phyloP scores from a whole-genome alignment of 108 stramenopile species.

The Schizochytrium sp. region DNA sequence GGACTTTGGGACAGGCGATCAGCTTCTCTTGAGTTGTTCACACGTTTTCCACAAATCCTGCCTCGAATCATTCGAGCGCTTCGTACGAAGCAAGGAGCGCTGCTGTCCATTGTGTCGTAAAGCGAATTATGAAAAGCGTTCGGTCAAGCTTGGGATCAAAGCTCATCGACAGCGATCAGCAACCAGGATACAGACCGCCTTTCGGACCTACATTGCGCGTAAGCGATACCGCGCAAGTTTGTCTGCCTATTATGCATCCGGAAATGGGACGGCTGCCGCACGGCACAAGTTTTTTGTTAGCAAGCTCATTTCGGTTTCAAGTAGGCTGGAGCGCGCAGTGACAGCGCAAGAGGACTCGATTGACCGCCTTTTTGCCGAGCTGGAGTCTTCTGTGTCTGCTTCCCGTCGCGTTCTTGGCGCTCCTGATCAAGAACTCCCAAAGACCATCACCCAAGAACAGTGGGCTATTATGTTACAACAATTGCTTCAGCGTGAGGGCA shows the following conservation, averaged over 20 bases:
- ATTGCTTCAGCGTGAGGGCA: neutral
- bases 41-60: neutral
- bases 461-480: neutral
- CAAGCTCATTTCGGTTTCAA: neutral
- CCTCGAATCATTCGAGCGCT: neutral
- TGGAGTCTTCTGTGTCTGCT: neutral
- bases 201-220: neutral
- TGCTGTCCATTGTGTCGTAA: neutral
- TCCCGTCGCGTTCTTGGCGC: neutral
- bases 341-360: neutral
- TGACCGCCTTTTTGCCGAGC: conserved; percentile 1
- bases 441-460: neutral
- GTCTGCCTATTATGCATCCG: neutral
- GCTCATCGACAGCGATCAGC: neutral
- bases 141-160: neutral
- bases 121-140: neutral
- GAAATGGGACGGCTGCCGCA: neutral
- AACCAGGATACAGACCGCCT: neutral
- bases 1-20: neutral
- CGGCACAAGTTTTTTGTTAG: neutral
- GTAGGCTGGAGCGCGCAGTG: neutral
- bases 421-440: neutral
- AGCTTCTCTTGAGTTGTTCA: neutral
- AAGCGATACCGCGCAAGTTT: neutral
- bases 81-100: neutral